These are phyloP conservation scores for Aspergillus awamori DNA, from an alignment of 2,329 filamentous ascomycete genomes.

Conservation along the genomic window DNA sequence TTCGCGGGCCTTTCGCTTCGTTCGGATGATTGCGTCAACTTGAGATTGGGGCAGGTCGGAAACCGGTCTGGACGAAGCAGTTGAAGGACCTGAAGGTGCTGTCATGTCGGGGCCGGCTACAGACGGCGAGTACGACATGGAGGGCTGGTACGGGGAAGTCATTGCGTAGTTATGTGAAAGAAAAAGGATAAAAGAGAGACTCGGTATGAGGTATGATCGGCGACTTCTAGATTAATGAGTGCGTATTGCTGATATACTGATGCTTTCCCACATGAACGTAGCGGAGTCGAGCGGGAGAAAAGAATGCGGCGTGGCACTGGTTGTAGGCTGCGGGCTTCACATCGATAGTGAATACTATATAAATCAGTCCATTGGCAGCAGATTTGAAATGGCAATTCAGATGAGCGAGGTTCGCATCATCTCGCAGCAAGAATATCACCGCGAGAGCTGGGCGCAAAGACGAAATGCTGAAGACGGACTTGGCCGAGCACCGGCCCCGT, in stretches of 20 bases:
- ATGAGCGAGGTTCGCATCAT: slow-evolving; percentile 1
- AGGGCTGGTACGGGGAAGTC: slow-evolving; percentile 35
- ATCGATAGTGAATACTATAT: neutral
- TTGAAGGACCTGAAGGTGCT: neutral
- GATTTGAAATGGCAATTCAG: neutral
- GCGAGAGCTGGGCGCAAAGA: slow-evolving; percentile 2
- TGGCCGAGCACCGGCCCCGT: neutral
- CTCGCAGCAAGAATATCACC: slow-evolving; percentile 3
- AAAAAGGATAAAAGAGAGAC: neutral
- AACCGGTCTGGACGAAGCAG: slow-evolving; percentile 31
- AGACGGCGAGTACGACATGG: slow-evolving; percentile 35
- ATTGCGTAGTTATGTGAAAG: slow-evolving; percentile 17
- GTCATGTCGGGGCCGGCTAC: slow-evolving; percentile 27
- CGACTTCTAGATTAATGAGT: neutral
- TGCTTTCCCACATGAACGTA: slow-evolving; percentile 1
- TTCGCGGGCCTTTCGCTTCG: slow-evolving; percentile 52
- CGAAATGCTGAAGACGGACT: neutral
- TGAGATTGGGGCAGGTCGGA: slow-evolving; percentile 49
- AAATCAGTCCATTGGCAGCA: neutral
- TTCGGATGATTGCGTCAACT: slow-evolving; percentile 52
- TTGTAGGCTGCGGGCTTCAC: neutral
- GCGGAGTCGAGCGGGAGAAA: slow-evolving; percentile 5
- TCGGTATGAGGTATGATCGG: neutral
- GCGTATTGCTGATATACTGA: neutral
- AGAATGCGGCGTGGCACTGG: slow-evolving; percentile 9